Evolutionary conservation across 306 rosid genomes (phyloP).

Genomic region (Castanea crenata): DNA sequence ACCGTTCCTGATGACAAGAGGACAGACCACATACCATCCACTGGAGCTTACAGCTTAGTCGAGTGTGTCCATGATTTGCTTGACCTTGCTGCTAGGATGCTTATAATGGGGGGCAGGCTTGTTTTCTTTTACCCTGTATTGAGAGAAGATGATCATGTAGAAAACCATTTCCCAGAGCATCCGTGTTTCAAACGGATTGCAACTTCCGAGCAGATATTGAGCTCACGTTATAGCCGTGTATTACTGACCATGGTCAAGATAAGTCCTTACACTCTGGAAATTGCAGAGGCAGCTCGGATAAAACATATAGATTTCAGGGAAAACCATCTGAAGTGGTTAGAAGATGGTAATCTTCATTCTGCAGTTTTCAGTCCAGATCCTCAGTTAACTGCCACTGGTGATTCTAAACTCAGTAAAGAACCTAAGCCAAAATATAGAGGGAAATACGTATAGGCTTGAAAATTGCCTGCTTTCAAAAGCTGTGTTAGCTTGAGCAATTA

Average conservation of each 20-base stretch:
- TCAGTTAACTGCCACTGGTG: constrained; percentile 30
- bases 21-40: constrained; percentile 89
- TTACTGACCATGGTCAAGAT: constrained; percentile 82
- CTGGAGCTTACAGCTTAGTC: constrained; percentile 78
- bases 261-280: constrained; percentile 64
- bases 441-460: constrained; percentile 64
- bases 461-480: neutral
- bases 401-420: constrained; percentile 51
- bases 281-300: constrained; percentile 65
- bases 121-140: constrained; percentile 90
- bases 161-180: constrained; percentile 74
- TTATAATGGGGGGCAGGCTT: constrained; percentile 79
- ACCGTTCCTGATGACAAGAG: constrained; percentile 88
- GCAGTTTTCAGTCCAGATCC: constrained; percentile 77
- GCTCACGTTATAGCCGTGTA: constrained; percentile 86
- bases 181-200: constrained; percentile 68
- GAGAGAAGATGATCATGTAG: constrained; percentile 65
- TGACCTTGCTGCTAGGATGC: constrained; percentile 85
- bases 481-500: neutral
- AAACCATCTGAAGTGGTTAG: constrained; percentile 90
- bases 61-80: constrained; percentile 98
- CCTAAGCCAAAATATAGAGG: constrained; percentile 87
- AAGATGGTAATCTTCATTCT: constrained; percentile 96
- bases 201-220: constrained; percentile 84
- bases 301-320: constrained; percentile 75